Evolutionary conservation across 2,329 filamentous ascomycete genomes (phyloP), one percentile per base, ranked within the genome.

Genomic region (Colletotrichum abscissum): DNA sequence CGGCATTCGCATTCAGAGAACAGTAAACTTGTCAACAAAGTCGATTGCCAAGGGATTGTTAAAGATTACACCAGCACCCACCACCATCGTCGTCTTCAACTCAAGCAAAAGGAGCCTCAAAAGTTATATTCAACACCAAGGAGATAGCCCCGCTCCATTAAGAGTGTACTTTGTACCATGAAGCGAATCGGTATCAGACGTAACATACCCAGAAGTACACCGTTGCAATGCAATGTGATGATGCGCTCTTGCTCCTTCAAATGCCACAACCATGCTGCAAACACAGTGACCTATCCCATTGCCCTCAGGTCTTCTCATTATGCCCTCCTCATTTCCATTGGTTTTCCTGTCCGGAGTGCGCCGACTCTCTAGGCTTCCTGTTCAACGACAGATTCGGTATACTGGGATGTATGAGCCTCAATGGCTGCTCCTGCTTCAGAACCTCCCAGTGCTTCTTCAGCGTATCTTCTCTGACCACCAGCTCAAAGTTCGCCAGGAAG

Each of bases 401-500:
- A 8, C 24, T 59, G 33, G 63, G 70, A 49, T 66, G 64, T 24
- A 76, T 57, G 9, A 69, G 59, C 64, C 54, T 55, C 63, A 65
- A 63, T 1, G 70, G 67, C 11, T 67, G 72, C 5, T 81, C 80
- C 8, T 79, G 77, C 26, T 78, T 78, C 52, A 85, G 72, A 16
- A 78, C 74, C 59, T 80, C 76, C 76, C 81, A 84, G 68, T 85
- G 84, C 54, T 76, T 74, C 42, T 77, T 75, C 67, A 84, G 68
- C 24, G 75, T 69, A 56, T 79, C 79, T 58, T 82, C 81, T 5
- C 78, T 78, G 5, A 85, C 88, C 4, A 94, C 92, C 52, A 97
- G 86, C 78, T 96, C 93, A 79, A 97, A 97, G 64, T 95, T 92
- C n/a, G 92, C 91, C 72, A 97, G 84, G 80, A 95, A 96, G 83